Conservation (phyloP, 1,284 basidiomycete genomes). For the Ganoderma multipileum region DNA sequence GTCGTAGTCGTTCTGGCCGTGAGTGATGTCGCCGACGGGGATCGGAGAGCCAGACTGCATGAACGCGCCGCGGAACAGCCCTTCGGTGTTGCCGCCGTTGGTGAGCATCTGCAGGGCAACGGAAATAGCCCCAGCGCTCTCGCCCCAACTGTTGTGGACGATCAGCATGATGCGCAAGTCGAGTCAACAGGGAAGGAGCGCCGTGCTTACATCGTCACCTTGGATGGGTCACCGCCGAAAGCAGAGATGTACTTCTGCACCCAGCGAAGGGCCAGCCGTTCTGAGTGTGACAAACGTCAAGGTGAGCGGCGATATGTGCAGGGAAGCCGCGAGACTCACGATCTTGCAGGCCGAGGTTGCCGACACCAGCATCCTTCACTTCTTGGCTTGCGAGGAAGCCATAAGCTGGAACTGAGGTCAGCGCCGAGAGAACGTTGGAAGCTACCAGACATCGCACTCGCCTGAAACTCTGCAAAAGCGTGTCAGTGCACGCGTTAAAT, state of each 20-base stretch:
- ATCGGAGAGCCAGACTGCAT: slow-evolving; percentile 37
- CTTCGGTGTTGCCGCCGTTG: slow-evolving; percentile 41
- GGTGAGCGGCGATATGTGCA: too few relatives aligned
- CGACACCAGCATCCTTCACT: slow-evolving; percentile 54
- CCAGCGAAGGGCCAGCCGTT: slow-evolving; percentile 59
- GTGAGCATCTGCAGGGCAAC: slow-evolving; percentile 42
- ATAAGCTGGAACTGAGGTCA: slow-evolving; percentile 36
- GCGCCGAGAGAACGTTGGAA: background rate
- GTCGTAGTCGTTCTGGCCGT: slow-evolving; percentile 37
- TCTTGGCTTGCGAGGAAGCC: slow-evolving; percentile 59
- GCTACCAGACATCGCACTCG: background rate
- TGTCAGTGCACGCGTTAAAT: background rate
- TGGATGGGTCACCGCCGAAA: slow-evolving; percentile 48
- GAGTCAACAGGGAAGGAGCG: background rate
- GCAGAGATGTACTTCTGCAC: slow-evolving; percentile 47
- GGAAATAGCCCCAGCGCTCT: slow-evolving; percentile 51
- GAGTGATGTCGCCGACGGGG: slow-evolving; percentile 37
- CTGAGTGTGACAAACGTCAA: background rate
- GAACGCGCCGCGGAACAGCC: slow-evolving; percentile 44
- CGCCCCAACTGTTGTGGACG: slow-evolving; percentile 43
- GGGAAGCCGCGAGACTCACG: slow-evolving; percentile 43
- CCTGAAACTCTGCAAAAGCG: slow-evolving; percentile 11
- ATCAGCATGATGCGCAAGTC: background rate
- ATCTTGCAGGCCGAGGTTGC: slow-evolving; percentile 61
- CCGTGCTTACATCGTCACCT: slow-evolving; percentile 36